These are phyloP conservation scores for Coemansia umbellata DNA, from an alignment of 192 early-diverging fungal species.

Conservation along the genomic window DNA sequence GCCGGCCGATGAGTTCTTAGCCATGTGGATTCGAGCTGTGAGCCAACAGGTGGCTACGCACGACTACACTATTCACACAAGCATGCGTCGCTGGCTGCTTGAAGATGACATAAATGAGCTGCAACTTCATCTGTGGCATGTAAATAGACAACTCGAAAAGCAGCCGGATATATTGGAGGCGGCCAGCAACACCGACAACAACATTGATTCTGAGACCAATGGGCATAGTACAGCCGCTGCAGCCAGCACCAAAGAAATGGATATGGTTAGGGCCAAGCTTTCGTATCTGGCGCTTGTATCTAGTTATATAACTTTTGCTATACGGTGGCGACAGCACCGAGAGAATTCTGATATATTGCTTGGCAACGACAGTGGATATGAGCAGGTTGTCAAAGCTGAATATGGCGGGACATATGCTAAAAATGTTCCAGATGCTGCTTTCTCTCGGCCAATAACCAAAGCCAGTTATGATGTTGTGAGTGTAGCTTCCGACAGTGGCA, in stretches of 20 bases:
- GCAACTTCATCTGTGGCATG: constrained; percentile 4
- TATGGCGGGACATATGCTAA: too few species aligned
- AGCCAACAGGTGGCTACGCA: constrained; percentile 9
- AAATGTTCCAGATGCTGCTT: too few species aligned
- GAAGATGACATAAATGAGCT: constrained; percentile 4
- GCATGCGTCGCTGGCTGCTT: constrained; percentile 30
- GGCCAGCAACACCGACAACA: neutral
- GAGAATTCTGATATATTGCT: neutral
- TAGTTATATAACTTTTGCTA: constrained; percentile 30
- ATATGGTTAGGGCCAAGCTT: constrained; percentile 6
- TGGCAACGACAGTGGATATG: neutral
- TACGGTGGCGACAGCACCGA: constrained; percentile 27
- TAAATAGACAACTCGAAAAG: constrained; percentile 36
- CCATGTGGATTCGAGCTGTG: constrained; percentile 29
- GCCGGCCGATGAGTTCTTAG: constrained; percentile 25
- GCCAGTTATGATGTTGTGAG: constrained; percentile 2
- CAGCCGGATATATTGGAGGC: constrained; percentile 25
- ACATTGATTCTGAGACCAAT: neutral
- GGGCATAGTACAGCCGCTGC: neutral
- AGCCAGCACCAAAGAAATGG: neutral
- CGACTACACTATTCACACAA: constrained; percentile 17
- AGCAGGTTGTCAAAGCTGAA: neutral
- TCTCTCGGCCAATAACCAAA: too few species aligned
- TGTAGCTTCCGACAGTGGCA: constrained; percentile 8
- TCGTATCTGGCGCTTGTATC: constrained; percentile 22